Conservation (phyloP, 2,329 filamentous ascomycete species). For the Corinectria fuckeliana region DNA sequence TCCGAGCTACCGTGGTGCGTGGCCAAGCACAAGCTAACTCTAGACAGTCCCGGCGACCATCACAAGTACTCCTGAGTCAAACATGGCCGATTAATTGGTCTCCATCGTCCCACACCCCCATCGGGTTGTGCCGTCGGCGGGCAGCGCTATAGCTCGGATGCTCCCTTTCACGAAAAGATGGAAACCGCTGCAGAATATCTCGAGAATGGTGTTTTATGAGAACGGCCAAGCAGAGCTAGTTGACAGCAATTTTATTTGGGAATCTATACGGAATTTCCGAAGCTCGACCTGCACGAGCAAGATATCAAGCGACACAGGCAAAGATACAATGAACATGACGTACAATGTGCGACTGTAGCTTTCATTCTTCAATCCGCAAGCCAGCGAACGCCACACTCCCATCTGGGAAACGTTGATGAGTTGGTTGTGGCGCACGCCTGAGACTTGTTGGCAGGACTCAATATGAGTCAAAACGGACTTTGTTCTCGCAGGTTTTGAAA, state of each 20-base stretch:
- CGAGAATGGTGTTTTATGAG: not conserved
- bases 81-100: constrained; percentile 7
- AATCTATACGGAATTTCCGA: not conserved
- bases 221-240: not conserved
- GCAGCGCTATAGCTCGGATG: not conserved
- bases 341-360: not conserved
- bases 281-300: not conserved
- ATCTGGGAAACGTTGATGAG: constrained; percentile 7
- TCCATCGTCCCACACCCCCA: not conserved
- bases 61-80: constrained; percentile 27
- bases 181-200: not conserved
- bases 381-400: constrained; percentile 24
- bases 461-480: not conserved
- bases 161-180: not conserved
- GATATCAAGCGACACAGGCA: not conserved
- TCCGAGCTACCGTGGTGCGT: not conserved
- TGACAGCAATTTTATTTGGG: not conserved
- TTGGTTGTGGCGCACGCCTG: not conserved
- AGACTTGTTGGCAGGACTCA: too few species aligned
- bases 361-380: not conserved
- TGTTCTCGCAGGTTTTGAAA: too few species aligned
- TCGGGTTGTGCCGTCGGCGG: constrained; percentile 3
- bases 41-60: not conserved
- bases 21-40: not conserved
- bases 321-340: not conserved